A percentile compares a stretch with the other conserved stretches of the same genome.
Evolutionary conservation across 441 rosid genomes (phyloP).

Genomic region (Gossypium trilobum): DNA sequence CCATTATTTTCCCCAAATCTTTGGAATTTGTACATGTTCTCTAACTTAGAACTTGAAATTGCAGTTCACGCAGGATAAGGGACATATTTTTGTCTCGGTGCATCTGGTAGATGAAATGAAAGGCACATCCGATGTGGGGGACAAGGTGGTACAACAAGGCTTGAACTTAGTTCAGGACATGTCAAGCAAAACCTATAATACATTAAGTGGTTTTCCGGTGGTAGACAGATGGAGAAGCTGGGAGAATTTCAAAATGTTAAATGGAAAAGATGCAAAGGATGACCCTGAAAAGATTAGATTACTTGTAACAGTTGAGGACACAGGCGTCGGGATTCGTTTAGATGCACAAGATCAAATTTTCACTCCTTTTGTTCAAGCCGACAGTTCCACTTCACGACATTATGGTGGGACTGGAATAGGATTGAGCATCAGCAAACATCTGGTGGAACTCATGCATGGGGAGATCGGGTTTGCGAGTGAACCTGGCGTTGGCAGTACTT

Average conservation of each 20-base stretch:
- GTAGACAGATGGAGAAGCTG: slow-evolving; percentile 84
- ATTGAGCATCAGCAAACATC: slow-evolving; percentile 77
- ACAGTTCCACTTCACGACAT: slow-evolving; percentile 90
- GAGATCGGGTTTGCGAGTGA: slow-evolving; percentile 85
- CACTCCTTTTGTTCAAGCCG: slow-evolving; percentile 98
- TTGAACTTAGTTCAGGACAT: slow-evolving; percentile 34
- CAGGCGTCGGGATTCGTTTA: slow-evolving; percentile 74
- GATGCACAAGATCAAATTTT: slow-evolving; percentile 76
- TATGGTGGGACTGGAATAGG: slow-evolving; percentile 98
- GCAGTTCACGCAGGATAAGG: slow-evolving; percentile 77
- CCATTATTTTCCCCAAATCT: not conserved
- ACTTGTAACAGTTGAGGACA: slow-evolving; percentile 86
- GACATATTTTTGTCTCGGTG: slow-evolving; percentile 84
- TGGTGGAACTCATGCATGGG: slow-evolving; percentile 91
- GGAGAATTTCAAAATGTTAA: slow-evolving; percentile 45
- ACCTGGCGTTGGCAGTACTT: slow-evolving; percentile 70
- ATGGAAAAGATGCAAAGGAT: slow-evolving; percentile 20
- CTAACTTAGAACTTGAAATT: slow-evolving; percentile 17
- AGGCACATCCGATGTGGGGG: slow-evolving; percentile 31
- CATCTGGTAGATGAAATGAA: slow-evolving; percentile 67
- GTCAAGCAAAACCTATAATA: slow-evolving; percentile 28
- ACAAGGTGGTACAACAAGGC: slow-evolving; percentile 49
- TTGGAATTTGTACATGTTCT: not conserved
- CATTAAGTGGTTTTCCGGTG: slow-evolving; percentile 76
- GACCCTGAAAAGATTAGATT: slow-evolving; percentile 40